Evolutionary conservation across 108 stramenopile species (phyloP), one percentile per base, ranked within the genome.

Genomic region (Stephanodiscus triporus): DNA sequence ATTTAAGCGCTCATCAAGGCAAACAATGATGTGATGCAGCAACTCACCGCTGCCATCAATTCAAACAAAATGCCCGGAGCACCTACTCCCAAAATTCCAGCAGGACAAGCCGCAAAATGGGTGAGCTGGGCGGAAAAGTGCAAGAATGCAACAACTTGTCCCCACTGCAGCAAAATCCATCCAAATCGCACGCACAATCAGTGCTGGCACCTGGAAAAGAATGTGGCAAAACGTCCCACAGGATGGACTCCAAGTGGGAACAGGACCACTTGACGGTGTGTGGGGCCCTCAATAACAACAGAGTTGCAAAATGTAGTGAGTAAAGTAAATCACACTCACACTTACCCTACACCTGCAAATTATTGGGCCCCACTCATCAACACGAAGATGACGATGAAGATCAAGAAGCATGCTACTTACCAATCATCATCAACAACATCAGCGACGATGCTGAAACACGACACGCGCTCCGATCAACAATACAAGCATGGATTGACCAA

Each of bases 121-220:
- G 6, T 36, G 36, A 36, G 9, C 2, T 50, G 49, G 49, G 49
- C 49, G 4, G 49, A 50, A 20, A 50, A 50, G 20, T 50, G 49
- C 9, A 20, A 20, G 4, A 50, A 50, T n/a, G n/a, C n/a, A n/a
- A n/a, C n/a, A n/a, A n/a, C n/a, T n/a, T n/a, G n/a, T n/a, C n/a
- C n/a, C n/a, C 20, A 20, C 9, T 36, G 36, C 36, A 36, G 36
- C 6, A 36, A 36, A 36, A 36, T 36, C 36, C 36, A 36, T 36
- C 36, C 36, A 36, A 36, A 36, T 6, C 36, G 36, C 36, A 36
- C 36, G 36, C 36, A 36, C 36, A 6, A 27, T 78, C 45, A 78
- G 80, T 29, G 36, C 36, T 36, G 36, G 36, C 36, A 36, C 6
- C 36, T 36, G 36, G 36, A 36, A 6, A 50, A 50, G 4, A 50